Conservation (phyloP, 2,329 filamentous ascomycete species). For the Blastomyces gilchristii region DNA sequence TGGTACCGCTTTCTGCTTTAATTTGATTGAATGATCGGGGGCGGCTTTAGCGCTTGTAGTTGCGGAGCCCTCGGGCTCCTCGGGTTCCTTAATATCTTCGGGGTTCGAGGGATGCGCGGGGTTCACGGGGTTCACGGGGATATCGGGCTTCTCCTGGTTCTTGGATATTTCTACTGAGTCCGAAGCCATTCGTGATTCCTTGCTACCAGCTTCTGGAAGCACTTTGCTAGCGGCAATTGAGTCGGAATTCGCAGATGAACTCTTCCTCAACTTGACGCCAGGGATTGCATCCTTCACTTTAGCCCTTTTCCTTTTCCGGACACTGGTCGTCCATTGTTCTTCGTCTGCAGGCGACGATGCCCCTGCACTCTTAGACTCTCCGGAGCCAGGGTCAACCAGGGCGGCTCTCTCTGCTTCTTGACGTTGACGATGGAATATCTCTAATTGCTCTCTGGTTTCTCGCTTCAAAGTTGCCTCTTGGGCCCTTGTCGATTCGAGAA, state of each 20-base stretch:
- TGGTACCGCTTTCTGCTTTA: slow-evolving; percentile 16
- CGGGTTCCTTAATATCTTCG: too few species aligned
- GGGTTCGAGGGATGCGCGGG: too few species aligned
- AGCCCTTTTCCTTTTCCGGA: slow-evolving; percentile 44
- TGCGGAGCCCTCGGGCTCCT: neutral
- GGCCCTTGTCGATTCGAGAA: slow-evolving; percentile 47
- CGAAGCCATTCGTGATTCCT: neutral
- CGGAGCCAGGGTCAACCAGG: slow-evolving; percentile 23
- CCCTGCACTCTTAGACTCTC: slow-evolving; percentile 8
- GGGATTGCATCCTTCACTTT: slow-evolving; percentile 34
- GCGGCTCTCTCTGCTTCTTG: slow-evolving; percentile 50
- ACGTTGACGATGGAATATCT: slow-evolving; percentile 48
- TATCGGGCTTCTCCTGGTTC: neutral
- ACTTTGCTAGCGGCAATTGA: neutral
- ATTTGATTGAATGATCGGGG: slow-evolving; percentile 7
- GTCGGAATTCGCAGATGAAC: slow-evolving; percentile 22
- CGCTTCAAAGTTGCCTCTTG: slow-evolving; percentile 48
- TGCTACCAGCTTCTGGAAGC: neutral
- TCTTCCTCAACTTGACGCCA: slow-evolving; percentile 36
- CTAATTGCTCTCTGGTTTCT: slow-evolving; percentile 50
- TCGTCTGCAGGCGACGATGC: slow-evolving; percentile 26
- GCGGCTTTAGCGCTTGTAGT: slow-evolving; percentile 3
- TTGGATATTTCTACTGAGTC: neutral
- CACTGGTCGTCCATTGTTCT: slow-evolving; percentile 41
- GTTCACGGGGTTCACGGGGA: neutral